A percentile compares a stretch with the other conserved stretches of the same genome.
Evolutionary conservation across 352 stramenopile species (phyloP).

Genomic region (Phytopythium sindhum): DNA sequence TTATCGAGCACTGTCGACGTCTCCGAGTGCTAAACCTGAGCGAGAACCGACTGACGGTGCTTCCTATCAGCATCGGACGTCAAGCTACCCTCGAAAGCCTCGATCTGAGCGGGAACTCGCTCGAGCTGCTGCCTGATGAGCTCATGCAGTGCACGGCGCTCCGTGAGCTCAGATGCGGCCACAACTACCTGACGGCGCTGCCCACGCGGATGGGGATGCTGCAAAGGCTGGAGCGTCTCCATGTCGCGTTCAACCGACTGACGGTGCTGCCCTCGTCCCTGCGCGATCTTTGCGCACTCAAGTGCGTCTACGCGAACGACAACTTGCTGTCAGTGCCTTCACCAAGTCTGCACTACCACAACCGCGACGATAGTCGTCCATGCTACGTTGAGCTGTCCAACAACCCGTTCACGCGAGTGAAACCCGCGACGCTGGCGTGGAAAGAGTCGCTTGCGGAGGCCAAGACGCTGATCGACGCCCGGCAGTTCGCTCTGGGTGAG

Average conservation of each 20-base stretch:
- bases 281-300: constrained; percentile 30
- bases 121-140: constrained; percentile 37
- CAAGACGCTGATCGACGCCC: constrained; percentile 22
- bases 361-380: background rate
- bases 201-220: constrained; percentile 36
- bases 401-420: constrained; percentile 45
- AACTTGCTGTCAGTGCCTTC: constrained; percentile 38
- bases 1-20: constrained; percentile 33
- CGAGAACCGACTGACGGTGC: constrained; percentile 30
- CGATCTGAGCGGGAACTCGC: constrained; percentile 36
- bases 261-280: constrained; percentile 47
- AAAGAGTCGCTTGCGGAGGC: constrained; percentile 15
- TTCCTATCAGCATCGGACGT: constrained; percentile 39
- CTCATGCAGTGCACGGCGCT: constrained; percentile 30
- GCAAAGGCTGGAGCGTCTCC: constrained; percentile 28
- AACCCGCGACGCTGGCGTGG: background rate
- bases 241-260: constrained; percentile 49
- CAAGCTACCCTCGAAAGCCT: constrained; percentile 36
- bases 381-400: constrained; percentile 62
- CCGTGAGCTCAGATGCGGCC: constrained; percentile 31
- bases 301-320: constrained; percentile 38
- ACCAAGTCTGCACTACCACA: constrained; percentile 15
- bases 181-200: constrained; percentile 32
- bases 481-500: constrained; percentile 27
- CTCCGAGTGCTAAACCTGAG: constrained; percentile 45